A percentile compares a stretch with the other conserved stretches of the same genome.
phyloP scores from a whole-genome alignment of 148 eudicot species.

The Polygonum aviculare region DNA sequence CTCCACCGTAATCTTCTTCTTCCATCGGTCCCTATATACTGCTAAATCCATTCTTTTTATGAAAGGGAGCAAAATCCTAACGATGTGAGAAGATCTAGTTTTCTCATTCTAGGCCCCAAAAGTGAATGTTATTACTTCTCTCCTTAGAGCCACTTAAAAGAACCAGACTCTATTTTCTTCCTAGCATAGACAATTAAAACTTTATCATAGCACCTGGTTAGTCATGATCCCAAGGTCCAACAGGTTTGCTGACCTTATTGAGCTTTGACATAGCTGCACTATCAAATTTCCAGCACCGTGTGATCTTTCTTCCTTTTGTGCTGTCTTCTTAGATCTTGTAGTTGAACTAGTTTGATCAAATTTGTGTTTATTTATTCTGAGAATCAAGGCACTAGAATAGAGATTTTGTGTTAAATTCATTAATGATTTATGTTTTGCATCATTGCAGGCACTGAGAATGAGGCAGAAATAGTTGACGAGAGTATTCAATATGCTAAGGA shows the following conservation, averaged over 20 bases:
- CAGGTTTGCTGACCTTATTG: not conserved
- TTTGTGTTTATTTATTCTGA: not conserved
- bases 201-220: not conserved
- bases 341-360: slow-evolving; percentile 1
- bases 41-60: too few species aligned
- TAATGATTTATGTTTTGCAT: slow-evolving; percentile 9
- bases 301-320: not conserved
- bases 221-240: not conserved
- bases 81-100: too few species aligned
- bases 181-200: too few species aligned
- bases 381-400: not conserved
- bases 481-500: slow-evolving; percentile 89
- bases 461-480: slow-evolving; percentile 60
- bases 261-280: not conserved
- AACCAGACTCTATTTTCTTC: too few species aligned
- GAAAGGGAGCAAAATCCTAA: too few species aligned
- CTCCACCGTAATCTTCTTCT: too few species aligned
- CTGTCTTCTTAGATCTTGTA: not conserved
- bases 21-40: too few species aligned
- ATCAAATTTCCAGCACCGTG: not conserved
- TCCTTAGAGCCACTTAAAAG: too few species aligned
- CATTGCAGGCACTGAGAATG: slow-evolving; percentile 54
- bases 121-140: too few species aligned
- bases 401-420: not conserved
- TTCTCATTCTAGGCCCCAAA: too few species aligned